Conservation (phyloP, 1,139 yeast species). For the Arxiozyma slooffiae region DNA sequence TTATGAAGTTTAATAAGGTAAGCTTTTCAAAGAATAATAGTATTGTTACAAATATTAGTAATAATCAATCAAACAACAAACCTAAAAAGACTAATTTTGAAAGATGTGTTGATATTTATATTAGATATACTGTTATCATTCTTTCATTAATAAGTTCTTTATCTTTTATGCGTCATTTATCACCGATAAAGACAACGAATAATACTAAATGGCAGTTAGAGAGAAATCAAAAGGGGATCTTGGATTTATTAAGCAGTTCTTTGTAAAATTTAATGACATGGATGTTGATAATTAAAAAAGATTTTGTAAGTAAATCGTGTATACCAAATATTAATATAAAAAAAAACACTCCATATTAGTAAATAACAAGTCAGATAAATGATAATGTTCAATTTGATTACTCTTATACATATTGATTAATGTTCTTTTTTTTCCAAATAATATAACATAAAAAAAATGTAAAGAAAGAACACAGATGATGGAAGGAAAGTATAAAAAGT, state of each 20-base stretch:
- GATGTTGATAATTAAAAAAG: slow-evolving; percentile 15
- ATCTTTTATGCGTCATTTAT: slow-evolving; percentile 8
- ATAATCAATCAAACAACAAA: background rate
- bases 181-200: slow-evolving; percentile 16
- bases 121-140: background rate
- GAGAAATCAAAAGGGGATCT: slow-evolving; percentile 20
- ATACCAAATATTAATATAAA: slow-evolving; percentile 16
- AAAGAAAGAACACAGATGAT: no score
- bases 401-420: no score
- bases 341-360: background rate
- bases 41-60: background rate
- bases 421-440: no score
- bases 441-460: no score
- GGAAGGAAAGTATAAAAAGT: no score
- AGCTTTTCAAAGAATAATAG: background rate
- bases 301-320: slow-evolving; percentile 21
- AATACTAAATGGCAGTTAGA: slow-evolving; percentile 24
- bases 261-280: slow-evolving; percentile 16
- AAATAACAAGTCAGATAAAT: background rate
- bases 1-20: background rate
- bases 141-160: slow-evolving; percentile 2
- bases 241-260: slow-evolving; percentile 15
- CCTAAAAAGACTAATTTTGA: background rate
- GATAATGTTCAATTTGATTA: background rate
- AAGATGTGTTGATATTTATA: slow-evolving; percentile 1